Base-by-base conservation (phyloP, 202 grass and related monocot species). In the Bolboschoenoplectus hybrid region DNA sequence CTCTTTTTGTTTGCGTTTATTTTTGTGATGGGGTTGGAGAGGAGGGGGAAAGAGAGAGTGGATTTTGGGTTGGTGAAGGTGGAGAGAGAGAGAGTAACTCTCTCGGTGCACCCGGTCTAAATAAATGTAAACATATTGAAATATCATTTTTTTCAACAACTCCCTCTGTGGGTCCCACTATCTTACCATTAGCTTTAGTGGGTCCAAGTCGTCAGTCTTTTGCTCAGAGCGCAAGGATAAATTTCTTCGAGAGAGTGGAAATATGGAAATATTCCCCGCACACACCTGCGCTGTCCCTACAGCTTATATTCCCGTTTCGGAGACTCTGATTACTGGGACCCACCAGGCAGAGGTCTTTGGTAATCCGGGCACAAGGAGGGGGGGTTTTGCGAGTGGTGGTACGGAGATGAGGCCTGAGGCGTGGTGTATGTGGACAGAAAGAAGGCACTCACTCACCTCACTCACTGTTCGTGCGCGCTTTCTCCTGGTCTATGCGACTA, bases 51-150 rank as follows among this genome's bases (percentile, higher is more conserved):
- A 62, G 84, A 36, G 39, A 63, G 52, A 78, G 70, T 63, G 50
- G 81, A 84, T 84, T 84, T 83, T 69, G 81, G 81, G 46, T 69
- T 84, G 81, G 81, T 84, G 81, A 20, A 61, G 57, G 57, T 61
- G 57, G 57, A 84, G 46, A 34, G 6, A 34, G 14, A 52, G 34
- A 84, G 14, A 20, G 12, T 10, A 68, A 71, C 51, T 84, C 63
- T 70, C 65, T 71, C 6, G 12, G 50, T 84, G 82, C 64, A 69
- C 82, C 82, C 2, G 82, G 82, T 84, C 63, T 67, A 51, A 9
- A 51, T 9, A 82, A 32, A 63, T 41, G 76, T 62, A 11, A 26
- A 50, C 70, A 74, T 74, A 26, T 26, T 26, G 11, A 74, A 47
- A 49, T 74, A 50, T 74, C 45, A 50, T 47, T 73, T 46, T 12